phyloP scores from a whole-genome alignment of 192 early-diverging fungal species.

The Physocladia obscura region DNA sequence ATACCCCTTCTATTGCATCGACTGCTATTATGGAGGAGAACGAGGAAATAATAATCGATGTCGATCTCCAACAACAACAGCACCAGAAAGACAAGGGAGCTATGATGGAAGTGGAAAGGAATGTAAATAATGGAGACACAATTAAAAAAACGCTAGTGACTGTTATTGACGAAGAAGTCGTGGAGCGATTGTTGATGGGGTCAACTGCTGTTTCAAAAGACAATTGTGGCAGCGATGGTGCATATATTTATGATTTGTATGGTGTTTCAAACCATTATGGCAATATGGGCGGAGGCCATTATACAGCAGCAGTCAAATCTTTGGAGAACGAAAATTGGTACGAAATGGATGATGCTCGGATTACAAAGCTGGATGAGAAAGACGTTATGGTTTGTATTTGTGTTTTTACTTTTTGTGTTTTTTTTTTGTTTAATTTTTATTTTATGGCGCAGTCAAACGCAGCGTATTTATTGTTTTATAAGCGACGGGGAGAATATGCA shows the following conservation, averaged over 20 bases:
- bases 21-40: no score
- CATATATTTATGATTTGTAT: slow-evolving; percentile 77
- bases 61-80: background rate
- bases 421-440: background rate
- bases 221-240: no score
- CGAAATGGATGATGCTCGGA: slow-evolving; percentile 75
- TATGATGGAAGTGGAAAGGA: background rate
- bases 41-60: no score
- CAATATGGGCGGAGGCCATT: slow-evolving; percentile 34
- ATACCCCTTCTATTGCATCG: background rate
- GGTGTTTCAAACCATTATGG: slow-evolving; percentile 53
- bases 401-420: background rate
- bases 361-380: slow-evolving; percentile 19
- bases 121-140: no score
- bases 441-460: slow-evolving; percentile 39
- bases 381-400: slow-evolving; percentile 18
- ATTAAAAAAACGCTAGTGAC: no score
- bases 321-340: slow-evolving; percentile 69
- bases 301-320: slow-evolving; percentile 68
- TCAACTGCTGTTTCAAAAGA: slow-evolving; percentile 23
- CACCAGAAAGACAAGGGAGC: background rate
- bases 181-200: slow-evolving; percentile 1
- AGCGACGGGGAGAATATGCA: no score
- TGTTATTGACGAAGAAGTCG: no score
- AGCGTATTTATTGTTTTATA: slow-evolving; percentile 60